Base-by-base conservation (phyloP, 306 rosid species). In the Crotalaria pallida region DNA sequence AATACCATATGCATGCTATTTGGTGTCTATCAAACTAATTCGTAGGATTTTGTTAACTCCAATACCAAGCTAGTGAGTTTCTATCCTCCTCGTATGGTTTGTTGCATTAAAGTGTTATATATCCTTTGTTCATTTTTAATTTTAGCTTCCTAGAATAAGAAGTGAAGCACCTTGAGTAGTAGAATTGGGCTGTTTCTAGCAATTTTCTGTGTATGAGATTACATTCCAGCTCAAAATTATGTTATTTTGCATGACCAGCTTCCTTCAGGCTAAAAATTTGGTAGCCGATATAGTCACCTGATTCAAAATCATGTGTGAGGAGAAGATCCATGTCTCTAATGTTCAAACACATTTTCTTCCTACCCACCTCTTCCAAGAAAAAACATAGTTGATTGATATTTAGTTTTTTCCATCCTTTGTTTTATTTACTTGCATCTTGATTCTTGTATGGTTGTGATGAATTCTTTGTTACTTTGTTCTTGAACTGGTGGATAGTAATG, bases 11-110 rank as follows among this genome's bases (percentile, higher is more conserved):
- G 80, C 80, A 49, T 49, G 80, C 80, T 43, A 67, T 34, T 52
- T 77, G 75, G 80, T 76, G 60, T 72, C 75, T n/a, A n/a, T 58
- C 61, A 82, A 65, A 31, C 78, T 72, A 22, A 77, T 78, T 74
- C 29, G 16, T 63, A 55, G 62, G 86, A 77, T 83, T 78, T 75
- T 43, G 74, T 83, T 77, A 71, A 71, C 67, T 72, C 67, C 18
- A 51, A 76, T 65, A 68, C 5, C 77, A 65, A 67, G 15, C 68
- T 64, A 85, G 94, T 84, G 67, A 81, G 87, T 81, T 21, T 60
- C 70, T 79, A 11, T n/a, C 48, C 73, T 51, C 43, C 38, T 49
- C 41, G 5, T 34, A 41, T 55, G 49, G 24, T 22, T 47, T 21
- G 22, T n/a, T 29, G 19, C 12, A 11, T 51, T 2, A 13, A 18